Conservation (phyloP, 192 early-diverging fungal genomes). For the Glomus cerebriforme region DNA sequence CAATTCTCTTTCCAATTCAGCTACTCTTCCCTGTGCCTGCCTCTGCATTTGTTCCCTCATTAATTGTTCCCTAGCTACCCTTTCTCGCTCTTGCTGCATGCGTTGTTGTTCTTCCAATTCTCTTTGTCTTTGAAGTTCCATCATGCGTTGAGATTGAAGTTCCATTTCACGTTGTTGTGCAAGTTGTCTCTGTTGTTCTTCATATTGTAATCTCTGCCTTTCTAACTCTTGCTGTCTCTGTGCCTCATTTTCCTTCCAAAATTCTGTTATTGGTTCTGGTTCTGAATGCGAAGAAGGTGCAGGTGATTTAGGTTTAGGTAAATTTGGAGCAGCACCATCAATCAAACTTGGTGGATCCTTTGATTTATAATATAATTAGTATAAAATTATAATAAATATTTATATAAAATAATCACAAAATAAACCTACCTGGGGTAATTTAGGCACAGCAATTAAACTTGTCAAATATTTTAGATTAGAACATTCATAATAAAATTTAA, state of each 20-base stretch:
- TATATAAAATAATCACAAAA: background rate
- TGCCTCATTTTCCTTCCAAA: conserved; percentile 60
- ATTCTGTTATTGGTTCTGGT: conserved; percentile 60
- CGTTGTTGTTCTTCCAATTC: conserved; percentile 79
- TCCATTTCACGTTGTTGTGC: conserved; percentile 64
- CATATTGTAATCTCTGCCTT: conserved; percentile 61
- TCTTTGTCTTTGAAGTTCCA: conserved; percentile 67
- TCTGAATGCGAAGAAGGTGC: conserved; percentile 50
- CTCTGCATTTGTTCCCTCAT: conserved; percentile 80
- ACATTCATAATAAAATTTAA: conserved; percentile 92
- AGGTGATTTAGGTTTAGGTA: conserved; percentile 45
- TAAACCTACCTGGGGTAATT: conserved; percentile 57
- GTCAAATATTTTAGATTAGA: conserved; percentile 87
- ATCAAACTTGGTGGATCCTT: conserved; percentile 83
- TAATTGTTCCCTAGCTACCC: conserved; percentile 74
- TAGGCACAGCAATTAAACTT: conserved; percentile 90
- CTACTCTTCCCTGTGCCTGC: conserved; percentile 75
- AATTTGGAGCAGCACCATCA: conserved; percentile 64
- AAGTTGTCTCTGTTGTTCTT: conserved; percentile 61
- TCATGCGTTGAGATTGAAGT: conserved; percentile 50
- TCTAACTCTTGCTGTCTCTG: conserved; percentile 67
- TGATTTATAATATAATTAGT: background rate
- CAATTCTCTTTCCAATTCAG: conserved; percentile 81
- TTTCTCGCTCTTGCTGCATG: conserved; percentile 68
- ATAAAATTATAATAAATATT: background rate